Conservation (phyloP, 2,329 filamentous ascomycete genomes). For the Westerdykella sp. region DNA sequence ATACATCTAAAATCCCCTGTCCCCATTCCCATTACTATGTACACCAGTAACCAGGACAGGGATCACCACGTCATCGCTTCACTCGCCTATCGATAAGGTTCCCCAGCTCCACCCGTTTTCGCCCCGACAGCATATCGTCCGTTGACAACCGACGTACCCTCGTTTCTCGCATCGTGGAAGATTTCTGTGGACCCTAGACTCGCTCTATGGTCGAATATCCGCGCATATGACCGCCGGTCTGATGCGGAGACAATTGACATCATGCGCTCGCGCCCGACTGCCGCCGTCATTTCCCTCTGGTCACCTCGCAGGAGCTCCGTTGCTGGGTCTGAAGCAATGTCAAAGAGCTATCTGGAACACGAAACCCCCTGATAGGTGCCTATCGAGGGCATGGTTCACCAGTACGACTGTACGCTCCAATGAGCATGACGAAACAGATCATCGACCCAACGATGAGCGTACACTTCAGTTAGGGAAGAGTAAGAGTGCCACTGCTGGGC, state of each 20-base stretch:
- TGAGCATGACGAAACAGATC: conserved; percentile 27
- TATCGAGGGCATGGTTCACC: conserved; percentile 41
- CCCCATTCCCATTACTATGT: too few species aligned
- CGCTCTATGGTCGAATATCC: conserved; percentile 26
- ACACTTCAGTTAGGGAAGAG: conserved; percentile 58
- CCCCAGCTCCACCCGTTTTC: background rate
- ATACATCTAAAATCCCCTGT: too few species aligned
- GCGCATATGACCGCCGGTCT: conserved; percentile 39
- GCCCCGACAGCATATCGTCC: background rate
- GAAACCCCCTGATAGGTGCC: conserved; percentile 24
- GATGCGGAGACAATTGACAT: conserved; percentile 42
- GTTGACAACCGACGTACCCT: background rate
- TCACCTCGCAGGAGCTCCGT: conserved; percentile 21
- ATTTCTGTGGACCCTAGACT: background rate
- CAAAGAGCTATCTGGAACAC: conserved; percentile 30
- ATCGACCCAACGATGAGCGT: conserved; percentile 52
- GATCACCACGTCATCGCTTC: background rate
- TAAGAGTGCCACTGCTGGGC: conserved; percentile 26
- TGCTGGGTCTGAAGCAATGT: conserved; percentile 29
- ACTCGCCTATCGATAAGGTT: background rate
- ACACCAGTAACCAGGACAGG: background rate
- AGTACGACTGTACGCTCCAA: conserved; percentile 30
- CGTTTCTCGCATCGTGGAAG: background rate
- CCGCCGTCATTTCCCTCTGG: conserved; percentile 13
- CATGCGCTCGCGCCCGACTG: conserved; percentile 35